phyloP scores from a whole-genome alignment of 2,329 filamentous ascomycete genomes.

The Pyrenophora teres region DNA sequence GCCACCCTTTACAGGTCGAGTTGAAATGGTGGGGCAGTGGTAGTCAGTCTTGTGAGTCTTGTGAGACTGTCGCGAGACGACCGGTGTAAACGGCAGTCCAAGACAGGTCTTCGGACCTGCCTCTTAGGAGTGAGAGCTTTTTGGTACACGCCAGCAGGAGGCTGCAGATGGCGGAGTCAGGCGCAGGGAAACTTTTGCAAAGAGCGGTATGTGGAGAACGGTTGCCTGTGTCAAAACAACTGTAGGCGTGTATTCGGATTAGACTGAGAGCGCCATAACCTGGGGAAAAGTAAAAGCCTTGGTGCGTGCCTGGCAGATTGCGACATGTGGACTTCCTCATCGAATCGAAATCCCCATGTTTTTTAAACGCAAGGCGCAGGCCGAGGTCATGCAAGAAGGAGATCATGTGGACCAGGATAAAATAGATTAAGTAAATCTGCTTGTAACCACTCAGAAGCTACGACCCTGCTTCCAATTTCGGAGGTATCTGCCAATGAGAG shows the following conservation, averaged over 20 bases:
- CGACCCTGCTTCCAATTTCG: slow-evolving; percentile 17
- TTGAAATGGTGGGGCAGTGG: background rate
- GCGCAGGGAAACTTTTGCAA: slow-evolving; percentile 2
- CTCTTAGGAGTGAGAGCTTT: slow-evolving; percentile 12
- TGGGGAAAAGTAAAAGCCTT: slow-evolving; percentile 17
- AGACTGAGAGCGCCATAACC: slow-evolving; percentile 17
- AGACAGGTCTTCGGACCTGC: slow-evolving; percentile 16
- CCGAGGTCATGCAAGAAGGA: slow-evolving; percentile 22
- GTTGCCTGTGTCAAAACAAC: slow-evolving; percentile 5
- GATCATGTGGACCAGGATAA: slow-evolving; percentile 25
- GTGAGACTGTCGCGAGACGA: slow-evolving; percentile 31
- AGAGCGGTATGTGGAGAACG: slow-evolving; percentile 2
- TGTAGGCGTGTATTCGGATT: slow-evolving; percentile 15
- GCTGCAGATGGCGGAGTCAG: slow-evolving; percentile 1
- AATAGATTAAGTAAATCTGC: slow-evolving; percentile 28
- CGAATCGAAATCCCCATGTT: slow-evolving; percentile 19
- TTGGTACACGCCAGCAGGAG: slow-evolving; percentile 2
- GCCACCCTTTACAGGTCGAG: slow-evolving; percentile 4
- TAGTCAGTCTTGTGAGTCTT: slow-evolving; percentile 17
- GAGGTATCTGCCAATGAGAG: slow-evolving; percentile 14
- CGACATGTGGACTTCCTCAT: slow-evolving; percentile 4
- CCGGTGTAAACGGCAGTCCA: slow-evolving; percentile 3
- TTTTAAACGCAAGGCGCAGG: slow-evolving; percentile 6
- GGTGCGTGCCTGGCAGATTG: slow-evolving; percentile 30
- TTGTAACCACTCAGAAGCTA: slow-evolving; percentile 28